Evolutionary conservation across 2,329 filamentous ascomycete species (phyloP), one percentile per base, ranked within the genome.

Genomic region (Exophiala viscosa): DNA sequence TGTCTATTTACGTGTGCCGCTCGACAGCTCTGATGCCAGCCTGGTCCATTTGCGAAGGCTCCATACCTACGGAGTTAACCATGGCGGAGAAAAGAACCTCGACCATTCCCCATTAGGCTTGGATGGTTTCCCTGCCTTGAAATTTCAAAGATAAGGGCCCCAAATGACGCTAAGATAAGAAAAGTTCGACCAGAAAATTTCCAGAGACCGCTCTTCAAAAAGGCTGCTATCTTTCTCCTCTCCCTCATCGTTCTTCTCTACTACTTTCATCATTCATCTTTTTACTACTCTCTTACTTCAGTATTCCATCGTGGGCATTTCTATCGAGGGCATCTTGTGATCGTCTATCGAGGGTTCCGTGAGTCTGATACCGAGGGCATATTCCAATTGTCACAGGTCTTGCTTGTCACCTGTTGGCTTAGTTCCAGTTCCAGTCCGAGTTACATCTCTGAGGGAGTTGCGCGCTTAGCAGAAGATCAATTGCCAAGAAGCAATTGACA

Each of bases 281-380:
- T 32, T 54, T 47, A 36, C 33, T 42, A 17, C 33, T 42, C 10
- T 15, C 35, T 52, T 50, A 23, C 42, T 38, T 33, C 45, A 54
- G 31, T 51, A 53, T 56, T 56, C 48, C 40, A 58, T 52, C 31
- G 56, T 54, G 49, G 53, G 50, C 52, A 56, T 54, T 35, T 42
- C 56, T 43, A 42, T 55, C 57, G 57, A 57, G 54, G 57, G 54
- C 54, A 54, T 59, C 54, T 55, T 36, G 54, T 50, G 54, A 59
- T 28, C 33, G 54, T 59, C 50, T 54, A 57, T 57, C 57, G 57
- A 59, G 54, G 54, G 54, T 51, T 59, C 48, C 48, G 57, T 55
- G 54, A 54, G 52, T 50, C 48, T 48, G 43, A 44, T 20, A 53
- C 49, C 40, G 52, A 55, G 57, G 57, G 43, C 36, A 40, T 48